Percentiles rank a stretch among this genome's conserved stretches.
Evolutionary conservation across 2,329 filamentous ascomycete species (phyloP).

Genomic region (Ilyonectria destructans): DNA sequence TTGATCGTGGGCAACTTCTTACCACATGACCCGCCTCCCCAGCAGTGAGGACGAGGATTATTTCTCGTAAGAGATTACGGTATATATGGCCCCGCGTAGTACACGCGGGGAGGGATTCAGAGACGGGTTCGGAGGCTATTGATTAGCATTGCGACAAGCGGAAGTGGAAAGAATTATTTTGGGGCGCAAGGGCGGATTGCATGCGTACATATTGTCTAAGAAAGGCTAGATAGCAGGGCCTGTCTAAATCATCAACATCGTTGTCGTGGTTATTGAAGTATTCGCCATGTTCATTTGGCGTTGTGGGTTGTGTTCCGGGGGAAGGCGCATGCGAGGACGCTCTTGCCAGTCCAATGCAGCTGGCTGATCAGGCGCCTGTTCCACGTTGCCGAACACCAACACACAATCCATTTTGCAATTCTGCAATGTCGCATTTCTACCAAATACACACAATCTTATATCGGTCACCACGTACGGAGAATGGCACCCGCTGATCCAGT

Average conservation of each 20-base stretch:
- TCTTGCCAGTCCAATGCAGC: slow-evolving; percentile 20
- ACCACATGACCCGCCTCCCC: slow-evolving; percentile 78
- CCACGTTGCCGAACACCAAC: no score
- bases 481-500: slow-evolving; percentile 45
- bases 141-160: slow-evolving; percentile 24
- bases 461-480: background rate
- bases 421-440: background rate
- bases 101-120: slow-evolving; percentile 15
- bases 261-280: background rate
- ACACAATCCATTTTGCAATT: background rate
- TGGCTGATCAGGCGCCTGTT: no score
- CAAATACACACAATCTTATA: background rate
- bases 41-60: slow-evolving; percentile 39
- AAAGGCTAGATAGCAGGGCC: slow-evolving; percentile 38
- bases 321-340: slow-evolving; percentile 26
- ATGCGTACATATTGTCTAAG: slow-evolving; percentile 41
- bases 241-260: slow-evolving; percentile 18
- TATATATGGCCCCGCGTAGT: slow-evolving; percentile 21
- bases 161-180: slow-evolving; percentile 30
- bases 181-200: slow-evolving; percentile 36
- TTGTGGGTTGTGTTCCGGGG: background rate
- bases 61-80: slow-evolving; percentile 16
- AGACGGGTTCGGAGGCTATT: slow-evolving; percentile 8
- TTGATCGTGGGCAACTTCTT: slow-evolving; percentile 98
- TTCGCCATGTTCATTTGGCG: background rate